Evolutionary conservation across 495 filamentous ascomycete genomes (phyloP), one percentile per base, ranked within the genome.

Genomic region (Penicillium subrubescens): DNA sequence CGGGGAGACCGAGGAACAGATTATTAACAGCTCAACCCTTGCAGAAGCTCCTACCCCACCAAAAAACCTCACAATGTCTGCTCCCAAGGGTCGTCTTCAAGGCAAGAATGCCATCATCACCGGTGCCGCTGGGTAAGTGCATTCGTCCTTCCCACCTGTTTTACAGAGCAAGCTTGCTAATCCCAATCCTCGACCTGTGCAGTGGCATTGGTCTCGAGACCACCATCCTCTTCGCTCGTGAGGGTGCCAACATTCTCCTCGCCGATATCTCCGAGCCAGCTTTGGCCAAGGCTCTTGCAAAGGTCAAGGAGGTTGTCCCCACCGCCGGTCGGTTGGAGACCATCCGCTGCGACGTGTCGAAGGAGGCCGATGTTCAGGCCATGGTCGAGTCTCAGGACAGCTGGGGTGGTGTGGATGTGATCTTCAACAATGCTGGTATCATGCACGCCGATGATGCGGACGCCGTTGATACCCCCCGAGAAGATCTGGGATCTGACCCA

Each of bases 391-490:
- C 81, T 2, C 75, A 93, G 53, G 94, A 97, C 71, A 63, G 79
- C 52, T 97, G 92, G 92, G 94, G 93, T 68, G 95, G 95, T n/a
- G 80, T 92, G 0, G 95, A 99, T 75, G 83, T 97, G 67, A 91
- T 99, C 65, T 99, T 97, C 87, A 99, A 99, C 85, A 99, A 99
- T 73, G 95, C 95, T 0, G 95, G 95, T 19, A 99, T 99, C 73
- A 99, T 99, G 95, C 93, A 97, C 75, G 86, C 84, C 34, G 82
- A 90, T 59, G 95, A 99, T 75, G 90, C 86, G 64, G 93, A 97
- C 76, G 92, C 94, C 23, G 78, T 96, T 62, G 82, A 87, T 61
- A 97, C 93, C 1, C 1, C 87, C 91, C 14, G 93, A 97, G 79
- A 86, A 85, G 60, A 93, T 99, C 79, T 99, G 95, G 95, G 93